Conservation (phyloP, 2,329 filamentous ascomycete species). For the Didymella sp. region DNA sequence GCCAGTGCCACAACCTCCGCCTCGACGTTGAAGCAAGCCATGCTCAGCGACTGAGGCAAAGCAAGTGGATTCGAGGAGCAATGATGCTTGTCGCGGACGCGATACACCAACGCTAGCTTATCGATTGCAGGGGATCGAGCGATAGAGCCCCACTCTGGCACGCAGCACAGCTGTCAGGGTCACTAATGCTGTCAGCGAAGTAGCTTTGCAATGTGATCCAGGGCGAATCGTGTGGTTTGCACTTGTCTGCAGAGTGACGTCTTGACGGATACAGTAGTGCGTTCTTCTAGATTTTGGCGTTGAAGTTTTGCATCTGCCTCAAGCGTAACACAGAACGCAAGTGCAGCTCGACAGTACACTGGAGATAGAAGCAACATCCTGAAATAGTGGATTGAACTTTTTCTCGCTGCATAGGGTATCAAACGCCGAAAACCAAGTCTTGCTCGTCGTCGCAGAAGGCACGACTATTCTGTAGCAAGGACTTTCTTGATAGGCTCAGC, state of each 20-base stretch:
- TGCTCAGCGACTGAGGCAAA: constrained; percentile 2
- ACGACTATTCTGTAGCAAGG: constrained; percentile 72
- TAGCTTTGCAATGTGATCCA: neutral
- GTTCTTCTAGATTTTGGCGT: neutral
- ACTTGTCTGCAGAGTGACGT: too few relatives aligned
- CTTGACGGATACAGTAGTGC: too few relatives aligned
- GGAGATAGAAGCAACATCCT: neutral
- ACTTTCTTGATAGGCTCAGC: constrained; percentile 87
- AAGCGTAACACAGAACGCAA: neutral
- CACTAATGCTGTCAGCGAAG: neutral
- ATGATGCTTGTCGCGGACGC: constrained; percentile 1
- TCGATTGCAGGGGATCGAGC: constrained; percentile 19
- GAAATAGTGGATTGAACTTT: constrained; percentile 10
- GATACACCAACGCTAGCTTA: constrained; percentile 2
- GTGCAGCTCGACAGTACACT: neutral
- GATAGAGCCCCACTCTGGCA: neutral
- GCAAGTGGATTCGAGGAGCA: neutral
- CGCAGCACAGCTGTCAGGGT: constrained; percentile 7
- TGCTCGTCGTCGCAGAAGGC: neutral
- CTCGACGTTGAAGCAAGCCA: constrained; percentile 27
- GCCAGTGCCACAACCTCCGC: constrained; percentile 23
- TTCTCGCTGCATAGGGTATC: constrained; percentile 22
- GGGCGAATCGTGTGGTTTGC: too few relatives aligned
- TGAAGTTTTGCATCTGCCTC: neutral
- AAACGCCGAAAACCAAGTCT: constrained; percentile 13